phyloP scores from a whole-genome alignment of 768 basidiomycete genomes.

The Cyclocybe aegerita region DNA sequence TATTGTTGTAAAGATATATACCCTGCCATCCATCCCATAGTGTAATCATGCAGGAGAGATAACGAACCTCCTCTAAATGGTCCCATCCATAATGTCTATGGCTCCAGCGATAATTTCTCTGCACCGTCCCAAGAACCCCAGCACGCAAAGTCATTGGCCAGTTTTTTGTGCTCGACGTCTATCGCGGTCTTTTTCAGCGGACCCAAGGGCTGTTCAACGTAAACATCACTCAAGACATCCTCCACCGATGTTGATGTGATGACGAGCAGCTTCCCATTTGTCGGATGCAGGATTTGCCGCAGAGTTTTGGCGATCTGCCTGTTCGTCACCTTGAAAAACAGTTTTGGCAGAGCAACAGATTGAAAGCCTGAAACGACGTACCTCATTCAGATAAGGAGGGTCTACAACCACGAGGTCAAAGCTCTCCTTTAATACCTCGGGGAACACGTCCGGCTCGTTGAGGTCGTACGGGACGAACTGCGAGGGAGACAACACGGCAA shows the following conservation, averaged over 20 bases:
- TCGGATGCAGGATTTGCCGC: slow-evolving; percentile 37
- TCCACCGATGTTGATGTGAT: slow-evolving; percentile 41
- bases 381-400: slow-evolving; percentile 48
- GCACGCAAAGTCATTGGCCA: slow-evolving; percentile 42
- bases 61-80: background rate
- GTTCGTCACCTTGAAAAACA: slow-evolving; percentile 35
- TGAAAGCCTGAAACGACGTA: slow-evolving; percentile 15
- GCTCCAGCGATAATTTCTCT: slow-evolving; percentile 25
- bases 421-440: slow-evolving; percentile 26
- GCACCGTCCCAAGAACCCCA: slow-evolving; percentile 45
- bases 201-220: slow-evolving; percentile 35
- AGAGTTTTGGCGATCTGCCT: slow-evolving; percentile 35
- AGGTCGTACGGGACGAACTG: slow-evolving; percentile 45
- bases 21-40: too few species aligned
- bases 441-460: slow-evolving; percentile 40
- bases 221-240: slow-evolving; percentile 30
- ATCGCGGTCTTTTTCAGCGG: slow-evolving; percentile 34
- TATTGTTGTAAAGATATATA: too few species aligned
- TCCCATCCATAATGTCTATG: background rate
- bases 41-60: too few species aligned
- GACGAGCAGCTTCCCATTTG: slow-evolving; percentile 34
- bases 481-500: slow-evolving; percentile 35
- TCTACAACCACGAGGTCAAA: slow-evolving; percentile 43
- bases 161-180: slow-evolving; percentile 32
- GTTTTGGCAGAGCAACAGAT: background rate